Percentiles rank a stretch among this genome's conserved stretches.
Evolutionary conservation across 306 rosid genomes (phyloP).

Genomic region (Acacia crassicarpa): DNA sequence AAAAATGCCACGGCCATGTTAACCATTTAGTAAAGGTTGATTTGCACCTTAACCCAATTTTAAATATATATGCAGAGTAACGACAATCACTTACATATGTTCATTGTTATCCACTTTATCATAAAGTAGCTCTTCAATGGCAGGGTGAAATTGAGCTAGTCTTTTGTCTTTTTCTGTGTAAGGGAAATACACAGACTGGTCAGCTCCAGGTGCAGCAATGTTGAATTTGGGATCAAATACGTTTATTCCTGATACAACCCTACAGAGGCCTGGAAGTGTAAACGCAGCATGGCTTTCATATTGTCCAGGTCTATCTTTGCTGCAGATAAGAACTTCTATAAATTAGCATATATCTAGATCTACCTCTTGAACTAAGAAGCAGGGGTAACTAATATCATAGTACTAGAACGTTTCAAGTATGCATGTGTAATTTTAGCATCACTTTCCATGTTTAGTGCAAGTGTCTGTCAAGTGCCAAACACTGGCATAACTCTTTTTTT

Average conservation of each 20-base stretch:
- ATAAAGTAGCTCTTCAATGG: slow-evolving; percentile 78
- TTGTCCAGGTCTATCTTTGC: slow-evolving; percentile 92
- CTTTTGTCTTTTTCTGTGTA: slow-evolving; percentile 38
- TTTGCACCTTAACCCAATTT: too few relatives aligned
- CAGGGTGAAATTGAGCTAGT: slow-evolving; percentile 53
- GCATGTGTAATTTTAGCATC: neutral
- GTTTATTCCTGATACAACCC: slow-evolving; percentile 90
- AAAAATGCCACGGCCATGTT: too few relatives aligned
- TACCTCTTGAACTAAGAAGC: neutral
- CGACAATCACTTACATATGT: slow-evolving; percentile 58
- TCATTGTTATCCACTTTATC: slow-evolving; percentile 65
- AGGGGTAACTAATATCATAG: neutral
- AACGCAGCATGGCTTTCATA: slow-evolving; percentile 89
- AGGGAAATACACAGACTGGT: slow-evolving; percentile 70
- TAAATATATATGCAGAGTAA: neutral
- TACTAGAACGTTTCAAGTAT: neutral
- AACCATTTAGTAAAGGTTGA: too few relatives aligned
- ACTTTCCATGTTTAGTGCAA: neutral
- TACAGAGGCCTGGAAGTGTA: slow-evolving; percentile 89
- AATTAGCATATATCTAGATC: slow-evolving; percentile 7
- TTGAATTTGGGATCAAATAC: slow-evolving; percentile 95
- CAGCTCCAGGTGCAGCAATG: slow-evolving; percentile 93
- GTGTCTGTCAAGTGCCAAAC: neutral
- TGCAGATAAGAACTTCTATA: slow-evolving; percentile 43
- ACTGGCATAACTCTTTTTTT: neutral